phyloP scores from a whole-genome alignment of 2,329 filamentous ascomycete genomes.

The Eurotiales sp. region DNA sequence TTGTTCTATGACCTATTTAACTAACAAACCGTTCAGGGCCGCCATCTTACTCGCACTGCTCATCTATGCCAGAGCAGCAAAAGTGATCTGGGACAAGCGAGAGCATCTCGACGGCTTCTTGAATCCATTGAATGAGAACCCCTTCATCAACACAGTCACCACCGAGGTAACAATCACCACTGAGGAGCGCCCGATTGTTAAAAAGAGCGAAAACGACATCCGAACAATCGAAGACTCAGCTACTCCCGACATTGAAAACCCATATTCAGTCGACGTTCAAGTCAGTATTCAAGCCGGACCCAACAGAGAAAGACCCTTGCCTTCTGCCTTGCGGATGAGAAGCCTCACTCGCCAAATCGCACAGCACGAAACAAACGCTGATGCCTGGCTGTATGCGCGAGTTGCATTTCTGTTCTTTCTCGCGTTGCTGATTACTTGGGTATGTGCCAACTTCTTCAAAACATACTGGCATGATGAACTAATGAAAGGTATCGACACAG shows the following conservation, averaged over 20 bases:
- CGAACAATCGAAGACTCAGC: not conserved
- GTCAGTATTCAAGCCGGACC: slow-evolving; percentile 38
- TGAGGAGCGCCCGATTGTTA: slow-evolving; percentile 16
- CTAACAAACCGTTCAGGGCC: slow-evolving; percentile 41
- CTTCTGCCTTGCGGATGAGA: slow-evolving; percentile 21
- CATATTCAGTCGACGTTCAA: slow-evolving; percentile 23
- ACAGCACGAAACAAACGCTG: slow-evolving; percentile 27
- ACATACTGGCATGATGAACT: not conserved
- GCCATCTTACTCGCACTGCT: slow-evolving; percentile 12
- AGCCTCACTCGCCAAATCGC: slow-evolving; percentile 12
- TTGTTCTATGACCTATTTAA: no score
- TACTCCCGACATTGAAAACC: not conserved
- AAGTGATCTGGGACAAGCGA: slow-evolving; percentile 15
- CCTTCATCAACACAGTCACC: slow-evolving; percentile 14
- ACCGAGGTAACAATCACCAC: slow-evolving; percentile 16
- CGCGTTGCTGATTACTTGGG: slow-evolving; percentile 33
- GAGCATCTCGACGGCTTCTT: slow-evolving; percentile 16
- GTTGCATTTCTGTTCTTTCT: slow-evolving; percentile 28
- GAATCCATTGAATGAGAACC: slow-evolving; percentile 17
- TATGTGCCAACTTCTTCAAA: slow-evolving; percentile 10
- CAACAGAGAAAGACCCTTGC: slow-evolving; percentile 36
- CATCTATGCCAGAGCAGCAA: slow-evolving; percentile 15
- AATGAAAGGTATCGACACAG: slow-evolving; percentile 14
- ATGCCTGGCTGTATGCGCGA: slow-evolving; percentile 27
- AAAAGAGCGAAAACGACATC: slow-evolving; percentile 6